Evolutionary conservation across 2,329 filamentous ascomycete species (phyloP), one percentile per base, ranked within the genome.

Genomic region (Neopestalotiopsis sp.): DNA sequence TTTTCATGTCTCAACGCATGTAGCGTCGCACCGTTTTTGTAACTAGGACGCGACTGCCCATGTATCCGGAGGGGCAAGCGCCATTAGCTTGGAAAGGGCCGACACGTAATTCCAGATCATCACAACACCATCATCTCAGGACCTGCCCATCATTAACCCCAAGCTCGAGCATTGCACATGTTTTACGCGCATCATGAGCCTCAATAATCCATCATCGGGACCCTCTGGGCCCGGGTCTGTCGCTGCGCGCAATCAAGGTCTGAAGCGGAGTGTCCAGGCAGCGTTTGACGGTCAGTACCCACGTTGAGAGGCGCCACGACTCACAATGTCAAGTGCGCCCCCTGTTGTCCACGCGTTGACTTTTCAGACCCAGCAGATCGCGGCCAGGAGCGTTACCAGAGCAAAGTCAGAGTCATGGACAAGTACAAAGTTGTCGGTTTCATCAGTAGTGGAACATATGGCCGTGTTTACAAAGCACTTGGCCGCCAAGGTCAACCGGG

Each of bases 371-470:
- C 85, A 42, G 79, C 81, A 67, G 87, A 89, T 75, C 83, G 86
- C 69, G 83, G 84, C 67, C 72, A 69, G 9, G 65, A 72, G 17
- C 74, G 75, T n/a, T 92, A 92, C 78, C 88, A 90, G 77, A 89
- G 89, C 78, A 97, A 97, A 81, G 93, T 96, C 72, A 91, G 94
- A 71, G 94, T 98, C 69, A 92, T 92, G 70, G 95, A 98, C 81
- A 92, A 93, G 74, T 99, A 98, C 83, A 94, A 96, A 75, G 96
- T 99, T 75, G 92, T 99, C 68, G 96, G 96, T 58, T 99, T 99
- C 85, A 99, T 99, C 75, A 97, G 94, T 78, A 97, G 94, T 74
- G 96, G 96, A 61, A 99, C 96, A 17, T 99, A 99, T 88, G 96
- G 96, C 45, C 92, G 96, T 40, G 96, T 99, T 7, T 99, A 98